Percentiles rank a stretch among this genome's conserved stretches.
These are phyloP conservation scores for Alternaria dauci DNA, from an alignment of 2,329 filamentous ascomycete genomes.

Conservation along the genomic window DNA sequence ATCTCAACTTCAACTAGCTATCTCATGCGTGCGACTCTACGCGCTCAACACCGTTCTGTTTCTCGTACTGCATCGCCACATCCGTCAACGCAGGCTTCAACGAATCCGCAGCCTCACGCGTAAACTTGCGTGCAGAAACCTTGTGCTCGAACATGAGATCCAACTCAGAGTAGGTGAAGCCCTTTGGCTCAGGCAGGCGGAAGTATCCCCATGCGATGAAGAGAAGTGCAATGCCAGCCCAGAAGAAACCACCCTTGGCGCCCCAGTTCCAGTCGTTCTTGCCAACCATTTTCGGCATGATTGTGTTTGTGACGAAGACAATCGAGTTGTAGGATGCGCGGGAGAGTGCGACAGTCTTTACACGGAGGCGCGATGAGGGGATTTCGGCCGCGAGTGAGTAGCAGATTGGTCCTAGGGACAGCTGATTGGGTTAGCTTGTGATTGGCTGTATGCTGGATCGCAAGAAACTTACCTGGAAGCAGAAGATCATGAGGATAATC, in stretches of 20 bases:
- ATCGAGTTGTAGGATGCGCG: constrained; percentile 54
- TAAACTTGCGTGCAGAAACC: constrained; percentile 35
- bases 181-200: constrained; percentile 34
- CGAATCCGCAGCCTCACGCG: constrained; percentile 27
- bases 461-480: constrained; percentile 34
- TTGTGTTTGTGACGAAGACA: constrained; percentile 32
- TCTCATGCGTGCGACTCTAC: constrained; percentile 24
- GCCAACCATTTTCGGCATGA: constrained; percentile 38
- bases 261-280: constrained; percentile 38
- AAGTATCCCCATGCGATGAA: constrained; percentile 36
- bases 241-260: constrained; percentile 36
- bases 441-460: too few species aligned
- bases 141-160: constrained; percentile 36
- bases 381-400: constrained; percentile 87
- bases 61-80: constrained; percentile 29
- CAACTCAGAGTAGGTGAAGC: constrained; percentile 33
- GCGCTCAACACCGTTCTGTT: constrained; percentile 26
- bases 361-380: constrained; percentile 79
- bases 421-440: constrained; percentile 74
- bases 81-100: constrained; percentile 29
- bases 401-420: constrained; percentile 80
- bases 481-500: constrained; percentile 38
- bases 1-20: neutral
- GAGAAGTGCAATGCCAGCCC: constrained; percentile 29
- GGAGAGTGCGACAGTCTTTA: constrained; percentile 87